Evolutionary conservation across 2,329 filamentous ascomycete species (phyloP), one percentile per base, ranked within the genome.

Genomic region (Beauveria asiatica): DNA sequence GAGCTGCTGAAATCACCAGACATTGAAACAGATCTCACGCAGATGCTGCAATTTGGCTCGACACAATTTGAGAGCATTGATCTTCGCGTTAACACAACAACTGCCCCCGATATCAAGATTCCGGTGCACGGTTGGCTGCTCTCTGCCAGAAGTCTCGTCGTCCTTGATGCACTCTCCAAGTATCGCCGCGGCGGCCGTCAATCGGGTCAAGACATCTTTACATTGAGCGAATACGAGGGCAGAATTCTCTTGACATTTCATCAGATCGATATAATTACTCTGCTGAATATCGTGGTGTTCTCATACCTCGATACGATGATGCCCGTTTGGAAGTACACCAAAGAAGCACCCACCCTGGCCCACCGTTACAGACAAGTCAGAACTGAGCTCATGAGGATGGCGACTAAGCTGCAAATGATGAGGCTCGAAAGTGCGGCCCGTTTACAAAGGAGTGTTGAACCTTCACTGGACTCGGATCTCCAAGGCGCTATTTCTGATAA

Each of bases 91-190:
- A 76, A 77, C 64, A 81, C 80, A 2, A 87, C 86, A 1, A 83
- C 82, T 0, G 73, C 78, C 1, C 92, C 89, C 0, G 83, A 90
- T 5, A 73, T 92, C 25, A 79, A 77, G 51, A 84, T 99, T 49
- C 93, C 94, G 0, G 80, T 90, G 10, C 93, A 99, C 68, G 84
- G 87, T 39, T 96, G 93, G 76, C 77, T 97, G 5, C 72, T 97
- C 9, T 79, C 85, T 17, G 89, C 84, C 13, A 83, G 94, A 65
- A 96, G 91, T 68, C 74, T 83, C 5, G 73, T 88, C 1, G 70
- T 97, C 13, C 80, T 89, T 61, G 74, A 79, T 62, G 83, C 80
- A 6, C 75, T 95, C 52, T 73, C 81, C 23, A 75, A 83, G 59
- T 83, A 84, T 65, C 80, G 82, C 19, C 75, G 57, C 9, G 61